Percentiles rank a stretch among this genome's conserved stretches.
These are phyloP conservation scores for Allomyces macrogynus DNA, from an alignment of 192 early-diverging fungal genomes.

Conservation along the genomic window DNA sequence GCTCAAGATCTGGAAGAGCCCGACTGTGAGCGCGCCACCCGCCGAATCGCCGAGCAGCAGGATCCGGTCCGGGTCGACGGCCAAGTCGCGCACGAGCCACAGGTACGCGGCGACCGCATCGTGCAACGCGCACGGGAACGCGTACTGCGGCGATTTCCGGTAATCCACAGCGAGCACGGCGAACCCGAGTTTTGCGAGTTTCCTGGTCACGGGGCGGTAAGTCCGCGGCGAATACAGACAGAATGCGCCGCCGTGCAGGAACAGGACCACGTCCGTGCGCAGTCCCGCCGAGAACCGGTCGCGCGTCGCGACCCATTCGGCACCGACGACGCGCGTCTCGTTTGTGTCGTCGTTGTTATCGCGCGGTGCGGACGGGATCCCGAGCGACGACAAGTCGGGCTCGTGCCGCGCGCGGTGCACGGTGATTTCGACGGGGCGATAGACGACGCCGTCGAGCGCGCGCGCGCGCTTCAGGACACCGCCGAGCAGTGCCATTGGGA, in stretches of 20 bases:
- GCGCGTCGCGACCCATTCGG: too few relatives aligned
- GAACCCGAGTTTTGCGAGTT: not conserved
- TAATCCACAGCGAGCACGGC: slow-evolving; percentile 11
- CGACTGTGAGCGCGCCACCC: slow-evolving; percentile 11
- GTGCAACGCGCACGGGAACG: slow-evolving; percentile 25
- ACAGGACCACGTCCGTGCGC: not conserved
- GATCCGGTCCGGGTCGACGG: slow-evolving; percentile 16
- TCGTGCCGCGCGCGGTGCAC: too few relatives aligned
- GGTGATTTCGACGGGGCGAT: too few relatives aligned
- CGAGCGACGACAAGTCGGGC: too few relatives aligned
- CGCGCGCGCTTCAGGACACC: too few relatives aligned
- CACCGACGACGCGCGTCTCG: too few relatives aligned
- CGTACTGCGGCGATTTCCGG: slow-evolving; percentile 25
- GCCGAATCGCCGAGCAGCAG: slow-evolving; percentile 28
- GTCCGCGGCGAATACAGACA: not conserved
- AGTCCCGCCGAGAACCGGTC: too few relatives aligned
- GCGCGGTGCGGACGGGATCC: too few relatives aligned
- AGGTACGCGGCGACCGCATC: slow-evolving; percentile 28
- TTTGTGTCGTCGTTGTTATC: too few relatives aligned
- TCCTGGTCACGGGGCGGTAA: not conserved
- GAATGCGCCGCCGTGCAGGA: not conserved
- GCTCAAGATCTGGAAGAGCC: not conserved
- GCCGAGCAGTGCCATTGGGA: too few relatives aligned
- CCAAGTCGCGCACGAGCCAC: slow-evolving; percentile 7
- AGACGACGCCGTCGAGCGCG: too few relatives aligned